phyloP scores from a whole-genome alignment of 768 basidiomycete species.

The Leucocoprinus birnbaumii region DNA sequence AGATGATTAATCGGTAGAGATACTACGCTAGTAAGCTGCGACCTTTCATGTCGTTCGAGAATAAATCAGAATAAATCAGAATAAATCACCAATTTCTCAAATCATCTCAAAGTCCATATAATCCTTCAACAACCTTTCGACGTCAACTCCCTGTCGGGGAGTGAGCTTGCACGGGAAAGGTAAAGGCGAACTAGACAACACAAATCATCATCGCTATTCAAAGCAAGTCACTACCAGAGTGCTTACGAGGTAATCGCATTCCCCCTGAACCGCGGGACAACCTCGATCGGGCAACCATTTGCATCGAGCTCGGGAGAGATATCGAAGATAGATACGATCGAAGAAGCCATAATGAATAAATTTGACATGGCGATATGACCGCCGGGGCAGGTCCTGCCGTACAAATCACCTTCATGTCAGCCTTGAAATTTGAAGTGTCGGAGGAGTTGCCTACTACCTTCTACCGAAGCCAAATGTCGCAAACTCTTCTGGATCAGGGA shows the following conservation, averaged over 20 bases:
- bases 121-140: neutral
- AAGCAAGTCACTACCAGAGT: neutral
- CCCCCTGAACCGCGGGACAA: constrained; percentile 16
- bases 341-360: constrained; percentile 16
- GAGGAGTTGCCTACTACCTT: no score
- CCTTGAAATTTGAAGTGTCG: no score
- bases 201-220: neutral
- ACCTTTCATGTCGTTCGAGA: no score
- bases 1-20: no score
- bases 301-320: constrained; percentile 23
- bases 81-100: no score
- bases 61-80: no score
- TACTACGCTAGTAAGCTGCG: no score
- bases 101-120: constrained; percentile 1
- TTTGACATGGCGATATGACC: constrained; percentile 18
- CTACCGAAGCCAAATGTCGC: no score
- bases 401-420: no score
- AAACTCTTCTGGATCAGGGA: no score
- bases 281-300: constrained; percentile 22
- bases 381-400: constrained; percentile 19
- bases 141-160: neutral
- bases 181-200: neutral
- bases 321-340: constrained; percentile 16
- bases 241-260: neutral
- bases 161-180: constrained; percentile 1